Evolutionary conservation across 345 rosid species (phyloP).

Genomic region (Eutrema japonicum): DNA sequence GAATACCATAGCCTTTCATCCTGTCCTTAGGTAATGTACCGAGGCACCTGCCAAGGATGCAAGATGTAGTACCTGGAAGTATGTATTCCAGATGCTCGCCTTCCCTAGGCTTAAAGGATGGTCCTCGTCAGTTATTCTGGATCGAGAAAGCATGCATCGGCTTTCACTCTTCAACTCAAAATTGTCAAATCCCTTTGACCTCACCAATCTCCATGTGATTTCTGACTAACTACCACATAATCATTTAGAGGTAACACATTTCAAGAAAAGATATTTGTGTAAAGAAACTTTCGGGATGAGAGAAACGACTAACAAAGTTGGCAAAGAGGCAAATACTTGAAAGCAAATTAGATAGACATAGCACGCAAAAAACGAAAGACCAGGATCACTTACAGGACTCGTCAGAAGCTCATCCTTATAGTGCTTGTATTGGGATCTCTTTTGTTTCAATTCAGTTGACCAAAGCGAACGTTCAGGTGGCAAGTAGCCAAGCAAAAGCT

Average conservation of each 20-base stretch:
- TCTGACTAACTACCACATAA: constrained; percentile 96
- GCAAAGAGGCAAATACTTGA: neutral
- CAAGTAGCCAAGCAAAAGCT: constrained; percentile 91
- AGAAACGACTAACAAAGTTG: constrained; percentile 5
- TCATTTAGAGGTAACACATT: constrained; percentile 56
- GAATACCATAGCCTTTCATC: constrained; percentile 15
- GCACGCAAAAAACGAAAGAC: constrained; percentile 26
- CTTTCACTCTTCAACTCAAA: constrained; percentile 60
- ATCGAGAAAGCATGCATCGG: constrained; percentile 77
- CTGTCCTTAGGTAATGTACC: neutral
- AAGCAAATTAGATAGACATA: neutral
- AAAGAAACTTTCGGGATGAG: constrained; percentile 7
- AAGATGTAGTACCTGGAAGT: constrained; percentile 75
- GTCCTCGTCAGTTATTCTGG: constrained; percentile 78
- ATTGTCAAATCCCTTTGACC: constrained; percentile 51
- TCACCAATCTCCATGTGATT: constrained; percentile 88
- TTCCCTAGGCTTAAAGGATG: constrained; percentile 97
- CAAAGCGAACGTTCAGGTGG: constrained; percentile 87
- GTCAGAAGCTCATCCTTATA: constrained; percentile 88
- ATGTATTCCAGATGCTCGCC: constrained; percentile 90
- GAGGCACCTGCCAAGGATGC: neutral
- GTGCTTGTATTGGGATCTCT: constrained; percentile 85
- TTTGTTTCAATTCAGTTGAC: constrained; percentile 79
- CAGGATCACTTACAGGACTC: constrained; percentile 77
- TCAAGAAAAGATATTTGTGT: constrained; percentile 17